Evolutionary conservation across 2,329 filamentous ascomycete genomes (phyloP), one percentile per base, ranked within the genome.

Genomic region (Aureobasidium sp.): DNA sequence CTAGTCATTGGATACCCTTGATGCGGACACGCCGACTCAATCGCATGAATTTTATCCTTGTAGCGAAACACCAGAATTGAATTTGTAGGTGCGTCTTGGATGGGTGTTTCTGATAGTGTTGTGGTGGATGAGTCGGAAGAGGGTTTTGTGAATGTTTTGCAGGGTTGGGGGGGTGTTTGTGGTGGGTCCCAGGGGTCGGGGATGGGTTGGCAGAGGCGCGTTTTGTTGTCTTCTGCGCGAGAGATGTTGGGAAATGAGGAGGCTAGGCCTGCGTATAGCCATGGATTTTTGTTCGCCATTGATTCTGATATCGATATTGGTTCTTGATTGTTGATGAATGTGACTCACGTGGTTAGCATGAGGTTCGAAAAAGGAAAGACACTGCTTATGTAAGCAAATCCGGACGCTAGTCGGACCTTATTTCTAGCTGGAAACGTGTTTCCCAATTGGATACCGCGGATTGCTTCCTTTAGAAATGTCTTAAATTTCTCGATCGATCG

Each of bases 1-100:
- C 82, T 78, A 0, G 85, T 87, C 1, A 90, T 77, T 0, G 87
- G 86, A 62, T 82, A 89, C 0, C 85, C 81, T 1, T 82, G 84
- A 66, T 90, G 87, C 1, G 87, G 87, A 63, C 87, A 90, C 77
- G 88, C 86, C 75, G 89, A 86, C 63, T 89, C 85, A 27, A 89
- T 75, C 0, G 86, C 87, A 67, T 88, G 81, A n/a, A 89, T 77
- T 63, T 81, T 84, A 3, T 81, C 83, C 57, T 79, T 81, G 67
- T 86, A 86, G 65, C 79, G 79, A 64, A 88, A 89, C 0, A 89
- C 78, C 21, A 89, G 76, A 0, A 89, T 32, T 72, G 71, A 2
- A 73, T 71, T 21, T 66, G 71, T 58, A 77, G 72, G 11, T 71
- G 70, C 45, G 73, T 73, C 6, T 80, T 78, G 6, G 82, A 77